Percentiles rank a stretch among this genome's conserved stretches.
These are phyloP conservation scores for Logfia minima DNA, from an alignment of 129 eudicot genomes.

Conservation along the genomic window DNA sequence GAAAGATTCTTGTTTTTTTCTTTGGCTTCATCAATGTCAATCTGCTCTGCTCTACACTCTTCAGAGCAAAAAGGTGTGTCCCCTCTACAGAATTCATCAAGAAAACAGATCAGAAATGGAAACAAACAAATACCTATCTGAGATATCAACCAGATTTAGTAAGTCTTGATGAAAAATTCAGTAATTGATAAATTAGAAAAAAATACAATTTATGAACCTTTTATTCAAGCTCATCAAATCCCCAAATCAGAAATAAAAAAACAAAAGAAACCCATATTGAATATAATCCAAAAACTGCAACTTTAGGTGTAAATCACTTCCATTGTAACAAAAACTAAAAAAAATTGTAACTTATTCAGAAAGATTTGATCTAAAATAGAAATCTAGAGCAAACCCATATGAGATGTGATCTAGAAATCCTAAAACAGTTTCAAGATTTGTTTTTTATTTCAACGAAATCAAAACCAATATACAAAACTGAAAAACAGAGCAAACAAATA, in stretches of 20 bases:
- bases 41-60: conserved; percentile 67
- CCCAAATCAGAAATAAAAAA: neutral
- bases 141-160: conserved; percentile 14
- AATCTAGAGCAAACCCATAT: neutral
- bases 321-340: no score
- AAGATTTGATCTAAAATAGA: neutral
- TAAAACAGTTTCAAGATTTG: neutral
- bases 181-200: neutral
- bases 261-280: neutral
- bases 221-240: neutral
- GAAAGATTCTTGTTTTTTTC: conserved; percentile 47
- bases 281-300: neutral
- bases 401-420: neutral
- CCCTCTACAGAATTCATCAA: conserved; percentile 40
- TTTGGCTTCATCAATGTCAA: conserved; percentile 60
- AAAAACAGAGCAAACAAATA: neutral
- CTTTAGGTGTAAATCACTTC: neutral
- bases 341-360: neutral
- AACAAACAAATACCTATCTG: neutral
- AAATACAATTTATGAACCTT: neutral
- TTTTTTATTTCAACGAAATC: neutral
- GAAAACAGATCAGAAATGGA: conserved; percentile 15
- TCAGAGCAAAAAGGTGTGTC: conserved; percentile 73
- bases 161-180: neutral
- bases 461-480: neutral